Evolutionary conservation across 2,329 filamentous ascomycete species (phyloP).

Genomic region (Hymenoscyphus fraxineus): DNA sequence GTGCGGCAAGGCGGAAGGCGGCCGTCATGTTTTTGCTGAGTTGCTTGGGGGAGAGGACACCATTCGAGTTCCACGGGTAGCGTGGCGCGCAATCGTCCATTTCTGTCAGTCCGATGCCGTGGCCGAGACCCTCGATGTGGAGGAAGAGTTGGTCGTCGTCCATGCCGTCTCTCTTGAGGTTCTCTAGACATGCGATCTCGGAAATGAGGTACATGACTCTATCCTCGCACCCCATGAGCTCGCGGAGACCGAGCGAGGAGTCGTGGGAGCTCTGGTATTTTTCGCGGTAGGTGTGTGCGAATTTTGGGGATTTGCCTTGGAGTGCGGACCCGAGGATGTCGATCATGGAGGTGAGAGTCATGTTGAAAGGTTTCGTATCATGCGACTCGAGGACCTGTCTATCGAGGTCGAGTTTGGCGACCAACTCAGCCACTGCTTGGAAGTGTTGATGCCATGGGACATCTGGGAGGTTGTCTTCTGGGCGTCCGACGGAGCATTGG

Average conservation of each 20-base stretch:
- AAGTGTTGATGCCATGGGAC: slow-evolving; percentile 98
- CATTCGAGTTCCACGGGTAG: slow-evolving; percentile 63
- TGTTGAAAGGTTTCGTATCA: slow-evolving; percentile 67
- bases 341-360: slow-evolving; percentile 92
- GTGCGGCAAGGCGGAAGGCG: slow-evolving; percentile 85
- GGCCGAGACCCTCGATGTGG: slow-evolving; percentile 82
- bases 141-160: slow-evolving; percentile 83
- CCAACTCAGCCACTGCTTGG: slow-evolving; percentile 80
- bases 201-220: slow-evolving; percentile 97
- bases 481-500: slow-evolving; percentile 84
- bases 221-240: slow-evolving; percentile 97
- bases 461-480: slow-evolving; percentile 79
- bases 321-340: slow-evolving; percentile 95
- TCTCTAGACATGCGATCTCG: slow-evolving; percentile 93
- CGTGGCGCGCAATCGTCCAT: slow-evolving; percentile 53
- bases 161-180: slow-evolving; percentile 77
- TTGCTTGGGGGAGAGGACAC: slow-evolving; percentile 75
- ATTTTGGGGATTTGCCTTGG: slow-evolving; percentile 77
- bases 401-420: slow-evolving; percentile 79
- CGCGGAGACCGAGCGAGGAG: slow-evolving; percentile 68
- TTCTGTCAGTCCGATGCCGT: slow-evolving; percentile 82
- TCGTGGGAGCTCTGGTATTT: slow-evolving; percentile 73
- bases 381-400: slow-evolving; percentile 58
- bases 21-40: slow-evolving; percentile 84
- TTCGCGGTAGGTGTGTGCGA: slow-evolving; percentile 92